phyloP scores from a whole-genome alignment of 495 filamentous ascomycete species.

The Hypomontagnella submonticulosa region DNA sequence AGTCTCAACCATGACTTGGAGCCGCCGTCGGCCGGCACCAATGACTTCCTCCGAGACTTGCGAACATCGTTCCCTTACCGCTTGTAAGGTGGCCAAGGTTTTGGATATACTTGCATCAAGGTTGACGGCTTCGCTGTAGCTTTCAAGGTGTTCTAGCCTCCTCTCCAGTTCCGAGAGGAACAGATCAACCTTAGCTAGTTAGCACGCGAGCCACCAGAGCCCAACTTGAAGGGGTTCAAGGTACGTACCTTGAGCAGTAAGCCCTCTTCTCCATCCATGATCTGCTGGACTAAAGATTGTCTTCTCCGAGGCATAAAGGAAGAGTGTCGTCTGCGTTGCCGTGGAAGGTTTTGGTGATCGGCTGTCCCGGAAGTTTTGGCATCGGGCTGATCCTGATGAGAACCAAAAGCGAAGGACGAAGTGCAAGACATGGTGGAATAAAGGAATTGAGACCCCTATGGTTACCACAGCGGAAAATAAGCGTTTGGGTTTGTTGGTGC shows the following conservation, averaged over 20 bases:
- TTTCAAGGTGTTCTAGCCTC: slow-evolving; percentile 87
- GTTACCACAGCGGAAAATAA: slow-evolving; percentile 6
- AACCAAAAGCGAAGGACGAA: slow-evolving; percentile 51
- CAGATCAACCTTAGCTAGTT: slow-evolving; percentile 75
- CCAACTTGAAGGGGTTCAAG: slow-evolving; percentile 3
- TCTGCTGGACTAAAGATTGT: slow-evolving; percentile 73
- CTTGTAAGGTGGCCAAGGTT: slow-evolving; percentile 85
- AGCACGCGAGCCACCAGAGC: slow-evolving; percentile 9
- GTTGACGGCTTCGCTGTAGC: slow-evolving; percentile 78
- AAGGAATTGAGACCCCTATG: background rate
- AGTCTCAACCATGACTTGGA: slow-evolving; percentile 91
- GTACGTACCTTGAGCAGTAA: slow-evolving; percentile 69
- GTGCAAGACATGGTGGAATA: slow-evolving; percentile 46
- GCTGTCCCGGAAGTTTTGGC: slow-evolving; percentile 50
- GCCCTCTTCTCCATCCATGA: slow-evolving; percentile 70
- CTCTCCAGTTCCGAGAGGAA: slow-evolving; percentile 90
- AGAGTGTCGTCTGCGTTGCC: slow-evolving; percentile 68
- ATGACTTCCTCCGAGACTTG: slow-evolving; percentile 91
- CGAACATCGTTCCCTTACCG: slow-evolving; percentile 87
- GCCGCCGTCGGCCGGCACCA: slow-evolving; percentile 83
- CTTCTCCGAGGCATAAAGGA: slow-evolving; percentile 66
- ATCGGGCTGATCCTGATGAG: slow-evolving; percentile 50
- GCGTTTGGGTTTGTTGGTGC: slow-evolving; percentile 22
- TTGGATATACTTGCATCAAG: slow-evolving; percentile 83
- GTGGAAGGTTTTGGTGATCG: slow-evolving; percentile 39